Evolutionary conservation across 805 yeast species (phyloP).

Genomic region (Ogataea paraovalis): DNA sequence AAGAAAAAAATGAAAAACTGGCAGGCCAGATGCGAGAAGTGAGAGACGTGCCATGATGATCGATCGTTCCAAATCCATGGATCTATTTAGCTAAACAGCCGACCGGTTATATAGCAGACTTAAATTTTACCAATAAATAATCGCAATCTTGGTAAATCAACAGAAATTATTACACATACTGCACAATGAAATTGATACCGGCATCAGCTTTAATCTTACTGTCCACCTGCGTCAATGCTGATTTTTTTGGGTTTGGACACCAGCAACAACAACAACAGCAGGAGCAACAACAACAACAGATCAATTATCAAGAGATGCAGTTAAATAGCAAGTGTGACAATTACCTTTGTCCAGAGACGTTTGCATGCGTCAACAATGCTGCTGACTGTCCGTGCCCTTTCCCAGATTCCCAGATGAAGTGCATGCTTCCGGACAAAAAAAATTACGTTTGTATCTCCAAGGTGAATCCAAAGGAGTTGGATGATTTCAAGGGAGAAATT

Average conservation of each 20-base stretch:
- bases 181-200: background rate
- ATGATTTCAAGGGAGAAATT: slow-evolving; percentile 38
- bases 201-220: background rate
- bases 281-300: slow-evolving; percentile 29
- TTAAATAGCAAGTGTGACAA: slow-evolving; percentile 48
- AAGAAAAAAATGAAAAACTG: no score
- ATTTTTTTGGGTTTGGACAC: slow-evolving; percentile 26
- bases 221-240: slow-evolving; percentile 12
- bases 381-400: slow-evolving; percentile 87
- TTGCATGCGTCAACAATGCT: slow-evolving; percentile 66
- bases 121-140: no score
- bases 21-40: no score
- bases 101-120: no score
- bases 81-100: no score
- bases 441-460: slow-evolving; percentile 79
- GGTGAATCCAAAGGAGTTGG: slow-evolving; percentile 42
- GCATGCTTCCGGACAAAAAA: slow-evolving; percentile 64
- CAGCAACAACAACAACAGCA: slow-evolving; percentile 19
- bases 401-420: slow-evolving; percentile 79
- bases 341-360: slow-evolving; percentile 81
- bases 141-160: no score
- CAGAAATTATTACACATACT: no score
- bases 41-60: no score
- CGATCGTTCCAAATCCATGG: no score
- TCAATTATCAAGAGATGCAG: slow-evolving; percentile 36